phyloP scores from a whole-genome alignment of 345 rosid species.

The Lepidium africanum region DNA sequence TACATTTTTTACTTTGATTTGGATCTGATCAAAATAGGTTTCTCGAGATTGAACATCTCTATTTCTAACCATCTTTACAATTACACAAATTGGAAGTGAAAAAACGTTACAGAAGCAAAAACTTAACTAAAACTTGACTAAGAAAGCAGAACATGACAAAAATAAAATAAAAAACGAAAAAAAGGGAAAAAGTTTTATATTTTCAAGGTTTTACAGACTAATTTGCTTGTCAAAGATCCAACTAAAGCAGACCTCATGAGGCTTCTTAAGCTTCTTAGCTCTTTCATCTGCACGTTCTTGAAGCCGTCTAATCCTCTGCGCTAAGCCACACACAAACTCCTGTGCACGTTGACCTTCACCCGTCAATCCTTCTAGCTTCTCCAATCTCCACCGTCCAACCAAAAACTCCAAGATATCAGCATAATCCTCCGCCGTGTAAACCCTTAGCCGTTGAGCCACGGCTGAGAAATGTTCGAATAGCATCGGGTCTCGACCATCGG shows the following conservation, averaged over 20 bases:
- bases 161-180: background rate
- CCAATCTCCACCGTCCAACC: slow-evolving; percentile 55
- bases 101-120: background rate
- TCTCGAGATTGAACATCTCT: background rate
- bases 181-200: background rate
- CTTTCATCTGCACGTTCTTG: slow-evolving; percentile 58
- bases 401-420: slow-evolving; percentile 59
- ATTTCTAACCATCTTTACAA: background rate
- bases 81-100: background rate
- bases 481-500: slow-evolving; percentile 48
- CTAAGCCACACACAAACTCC: slow-evolving; percentile 49
- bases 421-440: slow-evolving; percentile 64
- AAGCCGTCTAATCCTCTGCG: slow-evolving; percentile 50
- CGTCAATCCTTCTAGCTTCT: slow-evolving; percentile 52
- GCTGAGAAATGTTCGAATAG: slow-evolving; percentile 55
- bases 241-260: slow-evolving; percentile 39
- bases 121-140: background rate
- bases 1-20: background rate
- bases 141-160: background rate
- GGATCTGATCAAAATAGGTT: background rate
- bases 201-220: slow-evolving; percentile 3
- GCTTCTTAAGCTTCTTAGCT: slow-evolving; percentile 38
- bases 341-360: slow-evolving; percentile 52
- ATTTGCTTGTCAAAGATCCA: slow-evolving; percentile 58
- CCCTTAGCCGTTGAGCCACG: slow-evolving; percentile 60